Conservation (phyloP, 345 rosid species). For the Cardamine chenopodiifolia region DNA sequence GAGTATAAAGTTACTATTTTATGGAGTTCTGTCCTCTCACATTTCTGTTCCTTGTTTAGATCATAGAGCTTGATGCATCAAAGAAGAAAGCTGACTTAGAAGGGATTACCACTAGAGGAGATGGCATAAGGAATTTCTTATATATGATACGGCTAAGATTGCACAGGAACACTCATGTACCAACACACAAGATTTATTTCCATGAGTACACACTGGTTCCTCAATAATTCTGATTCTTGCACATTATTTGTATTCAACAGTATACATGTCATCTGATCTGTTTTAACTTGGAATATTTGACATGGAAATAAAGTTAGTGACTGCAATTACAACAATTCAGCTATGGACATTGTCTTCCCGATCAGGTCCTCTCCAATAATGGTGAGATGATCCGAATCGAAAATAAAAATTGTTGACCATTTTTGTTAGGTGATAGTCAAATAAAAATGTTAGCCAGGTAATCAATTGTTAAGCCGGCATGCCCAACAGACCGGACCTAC, state of each 20-base stretch:
- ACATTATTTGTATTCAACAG: too few relatives aligned
- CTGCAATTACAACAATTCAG: neutral
- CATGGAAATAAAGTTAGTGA: neutral
- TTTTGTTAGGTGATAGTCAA: neutral
- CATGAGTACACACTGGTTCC: conserved; percentile 14
- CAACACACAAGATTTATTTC: conserved; percentile 7
- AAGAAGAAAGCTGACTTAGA: conserved; percentile 68
- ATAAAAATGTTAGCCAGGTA: neutral
- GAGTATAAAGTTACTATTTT: conserved; percentile 11
- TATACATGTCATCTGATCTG: neutral
- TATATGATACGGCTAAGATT: too few relatives aligned
- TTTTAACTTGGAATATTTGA: neutral
- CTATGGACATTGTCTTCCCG: neutral
- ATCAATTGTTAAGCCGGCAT: neutral
- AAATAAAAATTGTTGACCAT: neutral
- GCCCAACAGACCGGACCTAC: neutral
- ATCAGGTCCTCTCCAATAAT: neutral
- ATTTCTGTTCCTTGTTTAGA: conserved; percentile 47
- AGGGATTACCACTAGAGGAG: conserved; percentile 68
- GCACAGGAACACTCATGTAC: too few relatives aligned
- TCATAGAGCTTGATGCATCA: conserved; percentile 76
- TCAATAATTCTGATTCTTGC: neutral
- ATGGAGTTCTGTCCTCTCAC: conserved; percentile 6
- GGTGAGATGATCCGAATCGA: neutral
- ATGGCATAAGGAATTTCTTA: conserved; percentile 61